A percentile compares a stretch with the other conserved stretches of the same genome.
phyloP scores from a whole-genome alignment of 768 basidiomycete species.

The Boletus huronensis region DNA sequence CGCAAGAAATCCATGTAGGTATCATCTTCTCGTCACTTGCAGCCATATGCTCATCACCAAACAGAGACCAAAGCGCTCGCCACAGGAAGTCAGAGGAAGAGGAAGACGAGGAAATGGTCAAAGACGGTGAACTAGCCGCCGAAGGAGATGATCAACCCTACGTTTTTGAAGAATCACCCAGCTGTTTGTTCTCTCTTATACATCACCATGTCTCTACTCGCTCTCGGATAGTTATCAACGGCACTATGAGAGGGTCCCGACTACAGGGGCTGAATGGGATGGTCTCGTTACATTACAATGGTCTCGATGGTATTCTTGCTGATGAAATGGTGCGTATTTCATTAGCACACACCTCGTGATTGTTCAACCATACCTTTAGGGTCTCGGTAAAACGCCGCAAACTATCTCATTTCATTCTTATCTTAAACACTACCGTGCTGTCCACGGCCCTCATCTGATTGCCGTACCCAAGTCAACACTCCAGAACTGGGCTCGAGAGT shows the following conservation, averaged over 20 bases:
- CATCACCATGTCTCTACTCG: background rate
- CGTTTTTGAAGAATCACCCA: constrained; percentile 92
- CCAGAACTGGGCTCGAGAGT: constrained; percentile 96
- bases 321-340: constrained; percentile 81
- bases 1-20: constrained; percentile 77
- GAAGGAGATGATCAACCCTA: constrained; percentile 87
- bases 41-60: constrained; percentile 4
- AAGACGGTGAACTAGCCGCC: constrained; percentile 78
- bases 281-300: constrained; percentile 94
- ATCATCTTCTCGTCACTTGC: background rate
- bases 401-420: constrained; percentile 97
- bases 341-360: background rate
- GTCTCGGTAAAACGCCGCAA: constrained; percentile 96
- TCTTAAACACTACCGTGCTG: constrained; percentile 78
- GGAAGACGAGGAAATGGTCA: constrained; percentile 93
- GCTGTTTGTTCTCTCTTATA: constrained; percentile 49
- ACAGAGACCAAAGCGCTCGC: constrained; percentile 71
- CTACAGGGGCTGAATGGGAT: constrained; percentile 97
- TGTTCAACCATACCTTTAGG: constrained; percentile 43
- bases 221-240: constrained; percentile 67
- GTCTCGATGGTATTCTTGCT: constrained; percentile 93
- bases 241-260: constrained; percentile 90
- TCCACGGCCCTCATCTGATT: constrained; percentile 83
- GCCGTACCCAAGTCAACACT: constrained; percentile 98
- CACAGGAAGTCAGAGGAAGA: constrained; percentile 98